Conservation (phyloP, 495 filamentous ascomycete genomes). For the Talaromyces ruber region DNA sequence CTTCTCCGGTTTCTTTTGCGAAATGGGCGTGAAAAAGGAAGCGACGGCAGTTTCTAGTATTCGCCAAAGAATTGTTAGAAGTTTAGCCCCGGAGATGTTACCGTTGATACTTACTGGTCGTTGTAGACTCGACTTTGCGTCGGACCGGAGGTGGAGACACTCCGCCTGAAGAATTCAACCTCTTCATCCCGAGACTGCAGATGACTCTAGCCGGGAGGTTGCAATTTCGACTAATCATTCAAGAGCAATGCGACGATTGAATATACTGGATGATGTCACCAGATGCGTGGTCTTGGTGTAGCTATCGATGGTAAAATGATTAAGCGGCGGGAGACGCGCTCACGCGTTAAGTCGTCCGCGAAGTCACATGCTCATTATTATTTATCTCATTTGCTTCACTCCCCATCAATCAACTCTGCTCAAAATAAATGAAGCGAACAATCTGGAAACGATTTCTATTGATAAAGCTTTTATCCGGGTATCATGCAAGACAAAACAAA, state of each 20-base stretch:
- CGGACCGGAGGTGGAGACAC: conserved; percentile 41
- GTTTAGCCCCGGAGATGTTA: background rate
- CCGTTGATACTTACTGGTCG: conserved; percentile 52
- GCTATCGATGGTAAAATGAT: background rate
- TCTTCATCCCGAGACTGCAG: conserved; percentile 17
- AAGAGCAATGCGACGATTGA: background rate
- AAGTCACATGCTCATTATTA: conserved; percentile 32
- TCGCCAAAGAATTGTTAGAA: background rate
- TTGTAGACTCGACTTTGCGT: conserved; percentile 58
- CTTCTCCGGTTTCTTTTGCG: conserved; percentile 74
- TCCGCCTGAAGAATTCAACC: conserved; percentile 21
- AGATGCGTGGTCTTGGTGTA: background rate
- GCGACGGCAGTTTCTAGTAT: conserved; percentile 57
- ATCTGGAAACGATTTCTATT: background rate
- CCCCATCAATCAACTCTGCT: background rate
- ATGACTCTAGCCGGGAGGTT: background rate
- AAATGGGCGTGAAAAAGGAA: conserved; percentile 83
- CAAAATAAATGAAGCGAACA: background rate
- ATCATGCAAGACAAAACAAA: background rate
- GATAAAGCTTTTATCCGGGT: background rate
- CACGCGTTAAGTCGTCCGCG: conserved; percentile 27
- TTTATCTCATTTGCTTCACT: background rate
- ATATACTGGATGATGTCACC: background rate
- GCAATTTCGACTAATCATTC: background rate
- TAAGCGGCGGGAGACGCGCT: conserved; percentile 11